Conservation (phyloP, 208 protist species). For the Wallacemonas collosoma region DNA sequence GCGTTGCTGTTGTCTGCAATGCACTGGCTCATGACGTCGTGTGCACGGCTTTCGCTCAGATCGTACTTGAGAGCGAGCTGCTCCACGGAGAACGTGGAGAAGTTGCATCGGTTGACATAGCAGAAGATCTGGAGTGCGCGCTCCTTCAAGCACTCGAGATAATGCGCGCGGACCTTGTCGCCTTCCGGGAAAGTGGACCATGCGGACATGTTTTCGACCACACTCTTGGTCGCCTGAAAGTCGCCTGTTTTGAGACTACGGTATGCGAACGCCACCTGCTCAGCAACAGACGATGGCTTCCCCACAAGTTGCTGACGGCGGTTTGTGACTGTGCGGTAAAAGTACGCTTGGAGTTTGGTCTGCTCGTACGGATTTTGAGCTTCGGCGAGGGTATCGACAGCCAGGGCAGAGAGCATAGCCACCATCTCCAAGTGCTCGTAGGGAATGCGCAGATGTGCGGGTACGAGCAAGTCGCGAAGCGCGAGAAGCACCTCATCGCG, state of each 20-base stretch:
- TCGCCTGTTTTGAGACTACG: constrained; percentile 71
- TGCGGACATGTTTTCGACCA: constrained; percentile 63
- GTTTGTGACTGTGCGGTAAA: constrained; percentile 65
- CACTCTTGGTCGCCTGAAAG: constrained; percentile 53
- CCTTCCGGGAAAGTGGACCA: constrained; percentile 65
- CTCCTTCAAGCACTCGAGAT: constrained; percentile 68
- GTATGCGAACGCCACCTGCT: constrained; percentile 70
- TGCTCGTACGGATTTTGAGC: constrained; percentile 82
- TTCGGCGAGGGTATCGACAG: constrained; percentile 72
- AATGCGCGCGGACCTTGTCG: constrained; percentile 45
- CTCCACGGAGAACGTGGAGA: constrained; percentile 75
- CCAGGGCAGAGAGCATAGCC: constrained; percentile 73
- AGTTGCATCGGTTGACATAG: constrained; percentile 74
- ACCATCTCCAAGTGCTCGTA: constrained; percentile 73
- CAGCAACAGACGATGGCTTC: constrained; percentile 60
- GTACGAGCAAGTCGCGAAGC: constrained; percentile 62
- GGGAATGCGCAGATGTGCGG: constrained; percentile 61
- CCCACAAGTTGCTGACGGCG: constrained; percentile 41
- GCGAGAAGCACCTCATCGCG: constrained; percentile 47
- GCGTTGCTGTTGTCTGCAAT: constrained; percentile 70
- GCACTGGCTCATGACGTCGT: constrained; percentile 66
- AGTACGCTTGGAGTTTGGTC: constrained; percentile 65
- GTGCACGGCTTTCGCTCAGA: constrained; percentile 61
- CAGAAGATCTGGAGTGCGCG: constrained; percentile 80
- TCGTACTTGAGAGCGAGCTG: constrained; percentile 81